Evolutionary conservation across 768 basidiomycete genomes (phyloP).

Genomic region (Suillus cothurnatus): DNA sequence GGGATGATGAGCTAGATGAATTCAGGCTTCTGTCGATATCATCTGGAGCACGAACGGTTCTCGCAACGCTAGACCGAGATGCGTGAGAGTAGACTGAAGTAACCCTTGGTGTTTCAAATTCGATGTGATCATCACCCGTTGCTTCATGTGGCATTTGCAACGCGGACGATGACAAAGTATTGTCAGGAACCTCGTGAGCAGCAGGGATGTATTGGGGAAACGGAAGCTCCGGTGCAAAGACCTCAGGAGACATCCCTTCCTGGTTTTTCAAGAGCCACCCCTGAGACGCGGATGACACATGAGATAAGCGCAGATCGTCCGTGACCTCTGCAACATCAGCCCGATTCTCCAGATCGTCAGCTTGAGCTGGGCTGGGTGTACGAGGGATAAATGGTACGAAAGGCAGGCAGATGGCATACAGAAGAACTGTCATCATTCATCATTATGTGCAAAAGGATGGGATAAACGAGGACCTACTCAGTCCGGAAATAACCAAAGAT

Average conservation of each 20-base stretch:
- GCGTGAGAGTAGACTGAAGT: conserved; percentile 4
- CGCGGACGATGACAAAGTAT: conserved; percentile 8
- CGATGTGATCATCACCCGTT: neutral
- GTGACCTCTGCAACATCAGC: neutral
- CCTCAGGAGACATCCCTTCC: conserved; percentile 15
- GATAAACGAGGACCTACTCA: conserved; percentile 33
- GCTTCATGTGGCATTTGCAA: conserved; percentile 3
- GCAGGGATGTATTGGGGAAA: neutral
- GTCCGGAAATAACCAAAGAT: conserved; percentile 35
- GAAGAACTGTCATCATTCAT: conserved; percentile 8
- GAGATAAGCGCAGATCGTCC: conserved; percentile 9
- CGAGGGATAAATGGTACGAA: conserved; percentile 9
- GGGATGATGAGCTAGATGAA: conserved; percentile 4
- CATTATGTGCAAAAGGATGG: neutral
- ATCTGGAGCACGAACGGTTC: neutral
- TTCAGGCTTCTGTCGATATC: conserved; percentile 1
- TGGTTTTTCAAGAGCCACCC: conserved; percentile 14
- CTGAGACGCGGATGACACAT: conserved; percentile 7
- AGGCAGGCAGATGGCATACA: conserved; percentile 12
- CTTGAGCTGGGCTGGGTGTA: conserved; percentile 16
- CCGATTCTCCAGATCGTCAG: conserved; percentile 17
- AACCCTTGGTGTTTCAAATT: neutral
- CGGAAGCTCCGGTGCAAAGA: conserved; percentile 5
- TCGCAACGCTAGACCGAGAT: neutral
- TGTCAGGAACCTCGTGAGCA: neutral